Evolutionary conservation across 208 protist genomes (phyloP).

Genomic region (Wallacemonas collosoma): DNA sequence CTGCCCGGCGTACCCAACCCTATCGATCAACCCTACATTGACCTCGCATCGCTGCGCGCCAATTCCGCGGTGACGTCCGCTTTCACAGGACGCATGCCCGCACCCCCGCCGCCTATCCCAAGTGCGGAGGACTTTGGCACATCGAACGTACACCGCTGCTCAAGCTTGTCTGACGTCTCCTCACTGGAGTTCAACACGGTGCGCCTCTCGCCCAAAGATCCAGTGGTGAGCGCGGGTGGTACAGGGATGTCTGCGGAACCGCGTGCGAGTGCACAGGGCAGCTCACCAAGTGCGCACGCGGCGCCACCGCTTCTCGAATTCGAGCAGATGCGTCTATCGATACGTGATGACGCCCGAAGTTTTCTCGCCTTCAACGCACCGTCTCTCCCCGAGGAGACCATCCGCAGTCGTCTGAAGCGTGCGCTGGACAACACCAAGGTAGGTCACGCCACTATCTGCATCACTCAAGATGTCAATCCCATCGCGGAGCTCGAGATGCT

Average conservation of each 20-base stretch:
- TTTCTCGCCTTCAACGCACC: conserved; percentile 4
- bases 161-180: conserved; percentile 28
- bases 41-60: conserved; percentile 12
- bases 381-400: conserved; percentile 10
- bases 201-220: conserved; percentile 21
- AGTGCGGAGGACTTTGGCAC: background rate
- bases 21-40: conserved; percentile 20
- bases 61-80: background rate
- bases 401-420: conserved; percentile 33
- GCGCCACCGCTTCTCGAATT: conserved; percentile 65
- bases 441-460: conserved; percentile 69
- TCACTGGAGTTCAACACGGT: conserved; percentile 52
- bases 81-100: conserved; percentile 2
- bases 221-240: conserved; percentile 5
- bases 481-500: conserved; percentile 83
- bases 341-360: conserved; percentile 27
- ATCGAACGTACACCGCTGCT: conserved; percentile 10
- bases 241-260: background rate
- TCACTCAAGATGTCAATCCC: conserved; percentile 77
- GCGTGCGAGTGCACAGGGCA: conserved; percentile 8
- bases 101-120: conserved; percentile 3
- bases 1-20: conserved; percentile 24
- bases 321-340: conserved; percentile 66
- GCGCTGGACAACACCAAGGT: conserved; percentile 50
- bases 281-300: conserved; percentile 3